Evolutionary conservation across 1,139 yeast species (phyloP).

Genomic region (Candida anutae): DNA sequence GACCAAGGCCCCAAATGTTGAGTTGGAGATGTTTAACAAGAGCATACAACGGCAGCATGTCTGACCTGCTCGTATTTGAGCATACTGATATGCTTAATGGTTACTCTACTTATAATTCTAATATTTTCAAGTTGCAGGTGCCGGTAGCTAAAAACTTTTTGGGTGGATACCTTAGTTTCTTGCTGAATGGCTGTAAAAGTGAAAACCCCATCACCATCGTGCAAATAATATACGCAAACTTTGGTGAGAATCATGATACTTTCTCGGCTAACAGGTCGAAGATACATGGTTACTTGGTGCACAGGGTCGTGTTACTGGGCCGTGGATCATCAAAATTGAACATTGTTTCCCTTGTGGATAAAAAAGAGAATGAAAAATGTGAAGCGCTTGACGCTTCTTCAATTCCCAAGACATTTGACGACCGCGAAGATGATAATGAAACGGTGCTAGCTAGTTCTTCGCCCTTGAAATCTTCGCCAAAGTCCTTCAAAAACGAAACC

Average conservation of each 20-base stretch:
- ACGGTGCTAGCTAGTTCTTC: constrained; percentile 37
- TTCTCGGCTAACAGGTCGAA: constrained; percentile 11
- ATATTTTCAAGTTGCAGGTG: constrained; percentile 21
- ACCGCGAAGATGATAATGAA: constrained; percentile 29
- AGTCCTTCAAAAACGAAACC: constrained; percentile 4
- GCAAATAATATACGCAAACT: constrained; percentile 21
- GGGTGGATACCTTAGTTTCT: constrained; percentile 31
- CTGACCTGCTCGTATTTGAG: constrained; percentile 14
- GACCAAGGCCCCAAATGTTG: constrained; percentile 12
- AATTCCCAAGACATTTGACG: constrained; percentile 2
- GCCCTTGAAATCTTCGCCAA: constrained; percentile 19
- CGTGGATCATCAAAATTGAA: constrained; percentile 5
- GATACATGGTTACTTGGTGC: constrained; percentile 22
- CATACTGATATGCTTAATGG: constrained; percentile 31
- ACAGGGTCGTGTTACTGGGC: constrained; percentile 13
- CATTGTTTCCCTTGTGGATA: constrained; percentile 6
- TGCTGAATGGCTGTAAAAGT: constrained; percentile 26
- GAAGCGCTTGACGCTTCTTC: constrained; percentile 1
- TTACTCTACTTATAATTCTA: constrained; percentile 12
- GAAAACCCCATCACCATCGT: constrained; percentile 19
- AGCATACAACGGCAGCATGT: constrained; percentile 17
- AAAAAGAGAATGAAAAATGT: constrained; percentile 2
- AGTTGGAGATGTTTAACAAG: constrained; percentile 29
- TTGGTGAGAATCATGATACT: constrained; percentile 5
- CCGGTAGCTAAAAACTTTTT: constrained; percentile 36